Base-by-base conservation (phyloP, 176 grass and related monocot species). In the Avena sativa region DNA sequence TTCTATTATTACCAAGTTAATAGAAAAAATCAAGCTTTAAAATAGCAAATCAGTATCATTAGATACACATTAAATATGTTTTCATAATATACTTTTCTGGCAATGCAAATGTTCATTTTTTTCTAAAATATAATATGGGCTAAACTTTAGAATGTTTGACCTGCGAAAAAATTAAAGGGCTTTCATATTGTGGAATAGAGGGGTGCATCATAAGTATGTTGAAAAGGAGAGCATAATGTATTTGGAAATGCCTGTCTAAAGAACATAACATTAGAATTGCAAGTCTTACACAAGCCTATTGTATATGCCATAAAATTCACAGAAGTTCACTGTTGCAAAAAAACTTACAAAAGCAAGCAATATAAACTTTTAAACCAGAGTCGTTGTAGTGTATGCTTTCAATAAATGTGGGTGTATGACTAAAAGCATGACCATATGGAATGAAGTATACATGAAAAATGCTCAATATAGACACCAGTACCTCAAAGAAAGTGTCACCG, bases 401-500 rank as follows among this genome's bases (percentile, higher is more conserved):
- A 13, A 66, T 32, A 52, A 17, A 44, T 66, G 25, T 26, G 9
- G 32, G 48, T 38, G 12, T 52, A 3, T 32, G 9, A 5, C 76
- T 20, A 65, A 40, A 68, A 59, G 30, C n/a, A 76, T 66, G 50
- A 6, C 4, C 48, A 88, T 49, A 61, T 65, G 64, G 55, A 78
- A 73, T 19, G 0, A 19, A 47, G 82, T 32, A 65, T 49, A 73
- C 28, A 81, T 61, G 69, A 88, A 16, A 57, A 84, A 40, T 62
- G 43, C n/a, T 49, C 14, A 76, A 72, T 51, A 56, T 8, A 58
- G 15, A 86, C 10, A 40, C 11, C 57, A 56, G 40, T 90, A 93
- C 95, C 91, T 98, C 96, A 86, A 98, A 98, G 86, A 98, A 94
- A 63, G 96, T 98, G 88, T 98, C 96, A 68, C 96, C 96, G 68